Base-by-base conservation (phyloP, 441 rosid species). In the Erodium texanum region DNA sequence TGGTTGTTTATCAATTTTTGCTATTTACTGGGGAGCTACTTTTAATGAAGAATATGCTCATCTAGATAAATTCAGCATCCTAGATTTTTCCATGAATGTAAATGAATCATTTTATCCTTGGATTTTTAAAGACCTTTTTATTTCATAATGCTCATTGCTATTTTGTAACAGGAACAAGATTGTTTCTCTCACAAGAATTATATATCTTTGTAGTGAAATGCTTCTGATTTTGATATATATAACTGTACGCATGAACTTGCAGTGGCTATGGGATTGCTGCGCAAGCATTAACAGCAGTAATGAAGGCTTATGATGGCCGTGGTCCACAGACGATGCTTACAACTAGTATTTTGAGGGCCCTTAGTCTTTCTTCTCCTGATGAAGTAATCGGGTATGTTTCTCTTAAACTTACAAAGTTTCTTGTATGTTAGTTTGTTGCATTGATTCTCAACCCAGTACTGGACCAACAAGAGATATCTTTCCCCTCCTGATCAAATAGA, bases 231-330 rank as follows among this genome's bases (percentile, higher is more conserved):
- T 62, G 34, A 24, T 62, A 14, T 24, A 24, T 62, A 62, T 62
- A 24, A 62, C 36, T 24, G 12, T 22, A 59, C 64, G 23, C 38
- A 9, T 74, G 70, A 72, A 56, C 56, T 61, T 83, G 82, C 92
- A 94, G 99, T 85, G 99, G 99, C 76, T 94, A 92, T 82, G 98
- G 99, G 70, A 94, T 94, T 74, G 83, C 98, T 76, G 96, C 98
- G 62, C 96, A 82, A 75, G 98, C 98, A 66, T 80, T 92, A 68
- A 89, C 96, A 16, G 98, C 98, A 29, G 83, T 89, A 66, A 71
- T 94, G 58, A 87, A 84, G 85, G 99, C 94, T 62, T 80, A 92
- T 75, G 99, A 94, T 77, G 96, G 99, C 22, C 96, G 99, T 69
- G 98, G 99, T 62, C 88, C 90, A 66, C 68, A 75, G 64, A 94